Conservation (phyloP, 345 rosid species). For the Dipteronia sinensis region DNA sequence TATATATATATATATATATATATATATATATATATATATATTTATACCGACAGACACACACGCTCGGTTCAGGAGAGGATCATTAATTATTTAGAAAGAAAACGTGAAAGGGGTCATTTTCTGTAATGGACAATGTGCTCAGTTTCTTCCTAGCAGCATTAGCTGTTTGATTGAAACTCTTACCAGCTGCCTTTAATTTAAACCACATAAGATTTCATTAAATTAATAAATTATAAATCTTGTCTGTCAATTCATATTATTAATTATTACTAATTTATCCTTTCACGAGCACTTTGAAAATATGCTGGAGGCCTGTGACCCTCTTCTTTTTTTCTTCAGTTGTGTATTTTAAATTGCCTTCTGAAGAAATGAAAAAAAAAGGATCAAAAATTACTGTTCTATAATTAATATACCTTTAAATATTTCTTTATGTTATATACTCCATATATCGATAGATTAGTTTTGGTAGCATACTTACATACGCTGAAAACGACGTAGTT, state of each 20-base stretch:
- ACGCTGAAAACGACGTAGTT: neutral
- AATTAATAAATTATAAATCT: neutral
- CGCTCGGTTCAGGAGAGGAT: too few relatives aligned
- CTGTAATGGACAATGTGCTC: constrained; percentile 29
- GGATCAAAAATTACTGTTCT: neutral
- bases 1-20: too few relatives aligned
- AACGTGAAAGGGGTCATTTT: constrained; percentile 29
- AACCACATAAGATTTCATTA: neutral
- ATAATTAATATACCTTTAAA: neutral
- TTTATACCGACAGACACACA: too few relatives aligned
- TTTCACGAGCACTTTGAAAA: neutral
- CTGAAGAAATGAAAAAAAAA: neutral
- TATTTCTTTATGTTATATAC: neutral
- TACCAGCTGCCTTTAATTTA: constrained; percentile 21
- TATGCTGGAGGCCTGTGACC: neutral
- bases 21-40: too few relatives aligned
- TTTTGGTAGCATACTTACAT: neutral
- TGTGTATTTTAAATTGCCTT: neutral
- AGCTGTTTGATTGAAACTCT: constrained; percentile 47
- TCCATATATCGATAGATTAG: neutral
- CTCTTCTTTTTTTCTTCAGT: neutral
- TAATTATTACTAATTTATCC: constrained; percentile 3
- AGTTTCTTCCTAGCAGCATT: constrained; percentile 40
- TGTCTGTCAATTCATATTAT: neutral
- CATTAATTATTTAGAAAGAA: too few relatives aligned